Evolutionary conservation across 768 basidiomycete genomes (phyloP).

Genomic region (Pleurotus eryngii): DNA sequence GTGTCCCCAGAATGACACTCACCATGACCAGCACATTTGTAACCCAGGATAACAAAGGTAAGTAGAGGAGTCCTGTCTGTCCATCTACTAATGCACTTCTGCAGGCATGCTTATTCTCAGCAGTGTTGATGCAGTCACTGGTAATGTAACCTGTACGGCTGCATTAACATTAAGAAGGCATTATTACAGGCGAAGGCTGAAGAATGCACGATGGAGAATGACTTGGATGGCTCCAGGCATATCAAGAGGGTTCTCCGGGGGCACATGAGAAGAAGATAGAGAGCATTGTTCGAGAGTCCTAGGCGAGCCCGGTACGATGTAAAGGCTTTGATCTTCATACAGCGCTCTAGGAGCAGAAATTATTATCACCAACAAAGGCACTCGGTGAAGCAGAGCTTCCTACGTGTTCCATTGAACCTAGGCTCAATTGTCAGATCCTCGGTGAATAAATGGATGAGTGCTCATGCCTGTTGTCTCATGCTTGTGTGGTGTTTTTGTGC

Average conservation of each 20-base stretch:
- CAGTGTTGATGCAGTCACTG: too few relatives aligned
- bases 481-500: too few relatives aligned
- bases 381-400: slow-evolving; percentile 17
- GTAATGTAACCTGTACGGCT: too few relatives aligned
- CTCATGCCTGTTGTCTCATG: too few relatives aligned
- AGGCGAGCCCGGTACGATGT: slow-evolving; percentile 64
- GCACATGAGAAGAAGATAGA: slow-evolving; percentile 45
- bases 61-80: too few relatives aligned
- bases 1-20: too few relatives aligned
- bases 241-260: slow-evolving; percentile 54
- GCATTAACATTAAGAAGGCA: too few relatives aligned
- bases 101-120: too few relatives aligned
- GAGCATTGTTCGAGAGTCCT: slow-evolving; percentile 56
- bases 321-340: slow-evolving; percentile 66
- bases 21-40: too few relatives aligned
- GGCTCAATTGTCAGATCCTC: background rate
- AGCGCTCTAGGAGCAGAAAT: slow-evolving; percentile 47
- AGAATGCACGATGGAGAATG: slow-evolving; percentile 48
- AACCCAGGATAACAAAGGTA: too few relatives aligned
- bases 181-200: too few relatives aligned
- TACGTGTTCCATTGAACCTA: slow-evolving; percentile 85
- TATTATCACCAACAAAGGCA: background rate
- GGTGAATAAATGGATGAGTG: background rate
- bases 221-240: slow-evolving; percentile 70
- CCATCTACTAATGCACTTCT: too few relatives aligned